phyloP scores from a whole-genome alignment of 2,329 filamentous ascomycete species.

The Fusarium sp. region DNA sequence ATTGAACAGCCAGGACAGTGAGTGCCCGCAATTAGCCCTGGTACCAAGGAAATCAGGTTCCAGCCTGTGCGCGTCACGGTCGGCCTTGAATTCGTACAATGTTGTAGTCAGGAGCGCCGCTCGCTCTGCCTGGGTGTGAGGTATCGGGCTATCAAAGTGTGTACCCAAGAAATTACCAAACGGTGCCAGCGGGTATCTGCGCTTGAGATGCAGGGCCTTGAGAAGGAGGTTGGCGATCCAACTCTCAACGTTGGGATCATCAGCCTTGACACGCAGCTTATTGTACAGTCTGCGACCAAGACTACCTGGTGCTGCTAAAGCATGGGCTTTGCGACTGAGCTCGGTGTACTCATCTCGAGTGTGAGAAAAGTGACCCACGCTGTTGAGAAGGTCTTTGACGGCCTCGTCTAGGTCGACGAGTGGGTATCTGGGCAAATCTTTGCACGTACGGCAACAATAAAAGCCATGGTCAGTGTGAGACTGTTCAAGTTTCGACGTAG shows the following conservation, averaged over 20 bases:
- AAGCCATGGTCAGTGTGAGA: not conserved
- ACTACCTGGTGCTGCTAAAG: not conserved
- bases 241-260: slow-evolving; percentile 13
- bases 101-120: slow-evolving; percentile 11
- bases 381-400: slow-evolving; percentile 5
- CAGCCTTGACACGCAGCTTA: slow-evolving; percentile 2
- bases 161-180: slow-evolving; percentile 16
- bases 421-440: slow-evolving; percentile 4
- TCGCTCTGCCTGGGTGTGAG: slow-evolving; percentile 5
- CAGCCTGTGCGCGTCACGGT: not conserved
- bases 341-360: slow-evolving; percentile 8
- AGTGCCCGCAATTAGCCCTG: slow-evolving; percentile 7
- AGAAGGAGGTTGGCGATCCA: slow-evolving; percentile 17
- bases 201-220: slow-evolving; percentile 11
- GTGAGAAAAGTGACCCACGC: slow-evolving; percentile 10
- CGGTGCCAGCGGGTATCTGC: slow-evolving; percentile 12
- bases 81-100: slow-evolving; percentile 9
- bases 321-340: slow-evolving; percentile 18
- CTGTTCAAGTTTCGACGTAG: not conserved
- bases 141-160: not conserved
- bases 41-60: slow-evolving; percentile 9
- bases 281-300: slow-evolving; percentile 18
- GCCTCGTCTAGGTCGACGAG: slow-evolving; percentile 17
- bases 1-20: slow-evolving; percentile 14
- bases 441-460: slow-evolving; percentile 15